Evolutionary conservation across 352 stramenopile genomes (phyloP), one percentile per base, ranked within the genome.

Genomic region (Phytophthora ramorum): DNA sequence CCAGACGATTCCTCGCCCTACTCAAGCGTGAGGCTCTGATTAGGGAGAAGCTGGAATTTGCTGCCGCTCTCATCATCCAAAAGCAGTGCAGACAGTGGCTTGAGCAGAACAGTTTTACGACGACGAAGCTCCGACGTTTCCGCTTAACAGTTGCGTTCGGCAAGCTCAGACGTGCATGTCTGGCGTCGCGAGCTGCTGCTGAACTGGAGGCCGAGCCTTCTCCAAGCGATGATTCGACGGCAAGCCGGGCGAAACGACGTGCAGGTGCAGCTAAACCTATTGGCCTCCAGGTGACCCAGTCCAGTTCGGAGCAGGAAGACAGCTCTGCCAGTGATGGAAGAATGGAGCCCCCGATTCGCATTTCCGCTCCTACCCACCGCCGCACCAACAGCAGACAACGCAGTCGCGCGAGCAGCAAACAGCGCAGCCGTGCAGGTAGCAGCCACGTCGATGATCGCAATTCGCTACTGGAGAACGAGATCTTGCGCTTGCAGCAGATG

Each of bases 401-500:
- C 19, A 63, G 13, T 58, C 69, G 70, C 1, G 53, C 52, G 19
- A 74, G 45, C 47, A 75, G 58, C 41, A 64, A 55, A 56, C 52
- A 69, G 1, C 71, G 58, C 20, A 64, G 32, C 9, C 66, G 66
- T 45, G 53, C 58, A 41, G 63, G 49, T 41, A 75, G 71, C 44
- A 77, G 51, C 49, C 67, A 62, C 9, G 51, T 71, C 12, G 68
- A 85, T 4, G 65, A 83, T 7, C 79, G 82, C 14, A 89, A 87
- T 52, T 66, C 56, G 6, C 37, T 81, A 20, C 56, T 92, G 4
- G 83, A 91, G 49, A 78, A 79, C 53, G 85, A 93, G 58, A 92
- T 93, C 38, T 53, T 92, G 62, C 83, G 85, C 9, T 73, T 93
- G n/a, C 83, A 92, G 58, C 75, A 89, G 30, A 79, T 93, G 66